Evolutionary conservation across 495 filamentous ascomycete genomes (phyloP).

Genomic region (Polyplosphaeria fusca): DNA sequence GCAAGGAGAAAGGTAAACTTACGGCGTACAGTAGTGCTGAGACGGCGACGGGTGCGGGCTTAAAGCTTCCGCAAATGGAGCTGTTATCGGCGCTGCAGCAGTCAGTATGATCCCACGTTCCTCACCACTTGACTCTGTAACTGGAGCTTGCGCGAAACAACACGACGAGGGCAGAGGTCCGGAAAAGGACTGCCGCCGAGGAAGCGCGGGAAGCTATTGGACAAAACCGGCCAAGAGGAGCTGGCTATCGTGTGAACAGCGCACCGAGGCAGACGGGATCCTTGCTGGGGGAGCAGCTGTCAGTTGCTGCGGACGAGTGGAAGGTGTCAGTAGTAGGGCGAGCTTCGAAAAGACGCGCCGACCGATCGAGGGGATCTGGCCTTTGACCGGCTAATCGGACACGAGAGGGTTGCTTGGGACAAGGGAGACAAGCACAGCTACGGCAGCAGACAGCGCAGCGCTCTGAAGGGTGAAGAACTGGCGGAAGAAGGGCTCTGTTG

Average conservation of each 20-base stretch:
- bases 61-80: neutral
- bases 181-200: conserved; percentile 33
- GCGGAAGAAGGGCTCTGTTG: neutral
- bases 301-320: conserved; percentile 35
- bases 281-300: conserved; percentile 22
- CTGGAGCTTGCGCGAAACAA: conserved; percentile 4
- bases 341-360: conserved; percentile 20
- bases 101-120: conserved; percentile 29
- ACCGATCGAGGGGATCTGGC: conserved; percentile 7
- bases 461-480: conserved; percentile 6
- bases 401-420: neutral
- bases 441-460: neutral
- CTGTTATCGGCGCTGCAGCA: conserved; percentile 17
- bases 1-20: conserved; percentile 21
- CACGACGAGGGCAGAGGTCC: conserved; percentile 18
- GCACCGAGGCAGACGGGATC: conserved; percentile 28
- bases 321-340: conserved; percentile 30
- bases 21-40: conserved; percentile 21
- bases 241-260: neutral
- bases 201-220: conserved; percentile 15
- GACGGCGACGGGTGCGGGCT: conserved; percentile 6
- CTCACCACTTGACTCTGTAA: conserved; percentile 5
- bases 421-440: neutral
- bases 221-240: conserved; percentile 33
- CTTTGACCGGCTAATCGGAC: conserved; percentile 29